Evolutionary conservation across 1,284 basidiomycete genomes (phyloP).

Genomic region (Ustilago xerochloae): DNA sequence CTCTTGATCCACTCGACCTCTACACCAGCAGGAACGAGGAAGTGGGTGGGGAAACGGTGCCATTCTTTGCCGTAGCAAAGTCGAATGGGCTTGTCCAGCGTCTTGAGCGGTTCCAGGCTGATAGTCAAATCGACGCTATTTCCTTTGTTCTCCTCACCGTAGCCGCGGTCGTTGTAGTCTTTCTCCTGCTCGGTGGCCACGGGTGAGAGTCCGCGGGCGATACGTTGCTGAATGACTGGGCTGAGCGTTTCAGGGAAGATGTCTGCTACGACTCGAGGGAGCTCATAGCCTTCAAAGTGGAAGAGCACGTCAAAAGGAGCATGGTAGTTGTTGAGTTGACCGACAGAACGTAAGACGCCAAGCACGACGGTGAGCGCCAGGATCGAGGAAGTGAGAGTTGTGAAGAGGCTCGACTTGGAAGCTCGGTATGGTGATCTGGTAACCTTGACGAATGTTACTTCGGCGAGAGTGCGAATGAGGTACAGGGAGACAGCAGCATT

Average conservation of each 20-base stretch:
- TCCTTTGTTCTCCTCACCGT: slow-evolving; percentile 31
- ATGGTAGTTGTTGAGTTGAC: slow-evolving; percentile 88
- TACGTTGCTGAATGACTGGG: slow-evolving; percentile 23
- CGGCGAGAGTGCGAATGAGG: slow-evolving; percentile 71
- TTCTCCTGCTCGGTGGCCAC: slow-evolving; percentile 39
- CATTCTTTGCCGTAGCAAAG: slow-evolving; percentile 94
- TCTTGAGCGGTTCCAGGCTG: slow-evolving; percentile 14
- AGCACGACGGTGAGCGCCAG: slow-evolving; percentile 76
- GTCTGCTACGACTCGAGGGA: slow-evolving; percentile 75
- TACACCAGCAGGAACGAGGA: slow-evolving; percentile 84
- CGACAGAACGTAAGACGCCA: slow-evolving; percentile 82
- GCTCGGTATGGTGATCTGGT: slow-evolving; percentile 58
- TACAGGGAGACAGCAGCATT: slow-evolving; percentile 85
- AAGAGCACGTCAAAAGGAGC: slow-evolving; percentile 82
- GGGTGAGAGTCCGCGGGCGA: slow-evolving; percentile 35
- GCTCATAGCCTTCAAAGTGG: slow-evolving; percentile 80
- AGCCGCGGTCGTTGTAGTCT: slow-evolving; percentile 40
- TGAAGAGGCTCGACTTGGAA: slow-evolving; percentile 73
- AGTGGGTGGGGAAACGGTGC: slow-evolving; percentile 92
- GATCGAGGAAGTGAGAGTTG: slow-evolving; percentile 78
- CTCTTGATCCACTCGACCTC: slow-evolving; percentile 87
- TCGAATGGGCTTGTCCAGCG: slow-evolving; percentile 35
- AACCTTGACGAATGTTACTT: slow-evolving; percentile 41
- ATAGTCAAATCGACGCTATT: slow-evolving; percentile 31
- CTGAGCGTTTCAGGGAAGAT: slow-evolving; percentile 32